phyloP scores from a whole-genome alignment of 371 early-diverging fungal genomes.

The Mortierella sp. region DNA sequence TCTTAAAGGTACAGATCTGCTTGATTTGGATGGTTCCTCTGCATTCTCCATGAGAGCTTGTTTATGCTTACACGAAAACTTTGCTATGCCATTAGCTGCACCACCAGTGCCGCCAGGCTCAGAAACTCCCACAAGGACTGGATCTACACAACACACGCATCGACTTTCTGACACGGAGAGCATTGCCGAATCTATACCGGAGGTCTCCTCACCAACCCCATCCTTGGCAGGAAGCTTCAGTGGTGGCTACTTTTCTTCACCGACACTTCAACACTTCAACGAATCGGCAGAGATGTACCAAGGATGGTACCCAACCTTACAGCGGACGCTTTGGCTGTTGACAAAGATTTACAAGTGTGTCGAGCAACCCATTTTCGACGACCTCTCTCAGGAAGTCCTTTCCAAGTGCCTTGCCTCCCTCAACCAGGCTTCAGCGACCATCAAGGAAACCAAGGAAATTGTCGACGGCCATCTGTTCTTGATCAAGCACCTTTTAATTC shows the following conservation, averaged over 20 bases:
- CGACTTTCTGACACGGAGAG: conserved; percentile 48
- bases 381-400: conserved; percentile 87
- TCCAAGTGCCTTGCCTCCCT: conserved; percentile 77
- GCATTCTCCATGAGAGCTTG: neutral
- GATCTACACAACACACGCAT: conserved; percentile 41
- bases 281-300: conserved; percentile 62
- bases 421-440: conserved; percentile 32
- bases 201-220: conserved; percentile 42
- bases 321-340: conserved; percentile 83
- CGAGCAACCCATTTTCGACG: conserved; percentile 83
- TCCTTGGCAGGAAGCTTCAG: conserved; percentile 60
- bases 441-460: conserved; percentile 61
- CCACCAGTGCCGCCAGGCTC: conserved; percentile 15
- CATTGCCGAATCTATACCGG: conserved; percentile 48
- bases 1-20: conserved; percentile 44
- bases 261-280: conserved; percentile 43
- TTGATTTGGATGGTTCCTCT: neutral
- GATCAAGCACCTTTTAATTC: conserved; percentile 84
- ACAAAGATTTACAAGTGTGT: conserved; percentile 85
- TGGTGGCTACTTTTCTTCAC: conserved; percentile 49
- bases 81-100: neutral
- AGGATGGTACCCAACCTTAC: conserved; percentile 87
- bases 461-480: conserved; percentile 85
- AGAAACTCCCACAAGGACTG: conserved; percentile 19
- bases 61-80: neutral